phyloP scores from a whole-genome alignment of 371 early-diverging fungal genomes.

The Furculomyces boomerangus region DNA sequence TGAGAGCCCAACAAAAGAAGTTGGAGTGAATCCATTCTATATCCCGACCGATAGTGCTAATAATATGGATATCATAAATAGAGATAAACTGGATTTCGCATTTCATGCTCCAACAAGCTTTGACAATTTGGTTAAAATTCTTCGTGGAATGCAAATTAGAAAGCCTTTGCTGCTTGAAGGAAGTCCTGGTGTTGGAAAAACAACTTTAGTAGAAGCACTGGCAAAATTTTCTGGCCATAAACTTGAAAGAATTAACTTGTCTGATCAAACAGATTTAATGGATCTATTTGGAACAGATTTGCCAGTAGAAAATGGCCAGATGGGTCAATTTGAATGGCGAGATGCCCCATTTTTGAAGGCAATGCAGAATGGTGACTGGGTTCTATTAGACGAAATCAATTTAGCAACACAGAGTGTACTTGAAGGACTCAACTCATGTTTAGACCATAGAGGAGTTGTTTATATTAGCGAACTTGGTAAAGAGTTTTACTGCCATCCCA shows the following conservation, averaged over 20 bases:
- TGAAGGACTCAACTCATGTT: conserved; percentile 97
- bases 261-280: conserved; percentile 98
- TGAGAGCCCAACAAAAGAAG: background rate
- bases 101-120: conserved; percentile 79
- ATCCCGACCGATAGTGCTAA: no score
- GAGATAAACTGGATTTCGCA: no score
- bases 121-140: conserved; percentile 74
- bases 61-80: no score
- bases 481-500: conserved; percentile 55
- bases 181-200: conserved; percentile 95
- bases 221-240: conserved; percentile 65
- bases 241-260: conserved; percentile 93
- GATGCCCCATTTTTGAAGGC: conserved; percentile 94
- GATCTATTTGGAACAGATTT: conserved; percentile 98
- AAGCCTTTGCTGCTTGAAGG: conserved; percentile 97
- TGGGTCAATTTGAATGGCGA: conserved; percentile 87
- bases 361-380: conserved; percentile 94
- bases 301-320: conserved; percentile 75
- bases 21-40: conserved; percentile 49
- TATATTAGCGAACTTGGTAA: conserved; percentile 88
- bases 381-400: conserved; percentile 98
- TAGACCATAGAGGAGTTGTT: conserved; percentile 95
- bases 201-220: conserved; percentile 76
- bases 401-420: conserved; percentile 97
- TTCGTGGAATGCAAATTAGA: conserved; percentile 82